phyloP scores from a whole-genome alignment of 371 early-diverging fungal genomes.

The Phascolomyces articulosus region DNA sequence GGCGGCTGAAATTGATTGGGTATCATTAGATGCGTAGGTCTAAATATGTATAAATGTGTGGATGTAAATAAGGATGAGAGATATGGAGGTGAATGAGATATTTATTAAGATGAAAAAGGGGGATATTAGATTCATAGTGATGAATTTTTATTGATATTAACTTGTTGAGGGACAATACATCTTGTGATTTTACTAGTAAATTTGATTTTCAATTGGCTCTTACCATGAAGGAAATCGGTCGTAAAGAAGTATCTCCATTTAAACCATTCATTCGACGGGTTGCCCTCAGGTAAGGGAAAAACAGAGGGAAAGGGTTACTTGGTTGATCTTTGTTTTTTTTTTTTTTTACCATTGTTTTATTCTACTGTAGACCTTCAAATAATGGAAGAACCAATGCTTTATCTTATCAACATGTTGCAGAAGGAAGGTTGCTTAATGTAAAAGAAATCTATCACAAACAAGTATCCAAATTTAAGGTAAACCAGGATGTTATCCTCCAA shows the following conservation, averaged over 20 bases:
- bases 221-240: conserved; percentile 20
- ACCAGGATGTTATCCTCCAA: conserved; percentile 30
- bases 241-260: conserved; percentile 45
- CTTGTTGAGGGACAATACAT: too few species aligned
- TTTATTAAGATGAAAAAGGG: too few species aligned
- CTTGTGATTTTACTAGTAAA: too few species aligned
- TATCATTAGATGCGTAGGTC: conserved; percentile 43
- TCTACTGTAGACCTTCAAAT: background rate
- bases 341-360: too few species aligned
- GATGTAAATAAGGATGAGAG: too few species aligned
- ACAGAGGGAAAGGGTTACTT: too few species aligned
- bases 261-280: conserved; percentile 42
- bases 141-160: too few species aligned
- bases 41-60: background rate
- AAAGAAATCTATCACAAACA: conserved; percentile 30
- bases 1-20: conserved; percentile 41
- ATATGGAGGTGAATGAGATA: too few species aligned
- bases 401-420: conserved; percentile 32
- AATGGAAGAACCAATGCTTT: background rate
- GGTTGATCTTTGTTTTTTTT: background rate
- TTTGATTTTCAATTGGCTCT: conserved; percentile 46
- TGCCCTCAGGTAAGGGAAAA: conserved; percentile 35
- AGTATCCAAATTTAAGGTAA: conserved; percentile 23
- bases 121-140: too few species aligned
- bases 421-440: conserved; percentile 31